Evolutionary conservation across 768 basidiomycete species (phyloP), one percentile per base, ranked within the genome.

Genomic region (Gloeostereum incarnatum): DNA sequence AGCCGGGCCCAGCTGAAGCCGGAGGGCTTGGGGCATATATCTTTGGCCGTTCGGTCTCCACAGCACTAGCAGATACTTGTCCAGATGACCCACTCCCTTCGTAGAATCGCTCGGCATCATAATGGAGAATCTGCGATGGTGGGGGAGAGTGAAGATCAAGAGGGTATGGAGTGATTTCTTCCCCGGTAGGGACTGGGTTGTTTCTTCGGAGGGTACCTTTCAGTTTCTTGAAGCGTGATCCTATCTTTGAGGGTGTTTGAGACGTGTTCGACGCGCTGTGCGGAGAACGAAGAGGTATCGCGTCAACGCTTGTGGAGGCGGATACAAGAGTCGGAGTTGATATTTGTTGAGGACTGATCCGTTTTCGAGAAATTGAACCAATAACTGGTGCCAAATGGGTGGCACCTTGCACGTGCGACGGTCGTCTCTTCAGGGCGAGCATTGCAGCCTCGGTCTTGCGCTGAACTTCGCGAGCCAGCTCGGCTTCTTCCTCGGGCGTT

Each of bases 191-290:
- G 13, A 58, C 47, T n/a, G 61, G 47, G 26, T 62, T 53, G 40
- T 68, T 70, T 20, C 74, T 63, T 30, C 81, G 71, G 41, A 89
- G 61, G 0, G 81, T 81, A 36, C 83, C 73, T 37, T 79, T 68
- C 34, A 90, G 59, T 50, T 72, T 78, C 57, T 75, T 81, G 64
- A 90, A 76, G 17, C 84, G 75, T 27, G 77, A 74, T 31, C 81
- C 78, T 42, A 89, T 69, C 53, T 75, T 82, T 1, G 73, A 73
- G 40, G 68, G 49, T 27, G 68, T 54, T 49, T 67, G 45, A 49
- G 60, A 47, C 48, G 60, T 63, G 25, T 68, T 52, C 38, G 68
- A 71, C 20, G 69, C 53, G 40, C 61, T 58, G 1, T 75, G 68
- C 17, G 73, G 63, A 8, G 71, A 61, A 22, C 70, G 73, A 30